Conservation (phyloP, 129 eudicot species). For the Oenanthe sinensis region DNA sequence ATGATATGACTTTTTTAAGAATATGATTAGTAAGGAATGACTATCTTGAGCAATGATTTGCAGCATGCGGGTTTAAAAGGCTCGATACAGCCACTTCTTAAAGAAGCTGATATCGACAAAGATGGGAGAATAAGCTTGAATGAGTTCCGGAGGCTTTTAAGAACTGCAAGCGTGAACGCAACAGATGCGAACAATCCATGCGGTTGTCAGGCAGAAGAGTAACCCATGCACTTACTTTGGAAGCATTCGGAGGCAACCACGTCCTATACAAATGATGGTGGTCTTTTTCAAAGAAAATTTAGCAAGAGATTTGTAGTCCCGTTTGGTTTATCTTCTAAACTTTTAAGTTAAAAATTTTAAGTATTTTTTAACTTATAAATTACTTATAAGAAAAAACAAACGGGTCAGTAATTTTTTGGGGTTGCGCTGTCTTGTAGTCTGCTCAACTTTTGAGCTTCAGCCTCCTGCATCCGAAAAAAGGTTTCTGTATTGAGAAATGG, state of each 20-base stretch:
- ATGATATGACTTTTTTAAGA: not conserved
- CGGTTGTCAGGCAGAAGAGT: constrained; percentile 23
- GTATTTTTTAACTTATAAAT: too few relatives aligned
- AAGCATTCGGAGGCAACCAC: constrained; percentile 1
- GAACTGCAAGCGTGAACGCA: constrained; percentile 78
- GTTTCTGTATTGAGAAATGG: not conserved
- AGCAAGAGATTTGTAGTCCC: not conserved
- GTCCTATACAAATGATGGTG: not conserved
- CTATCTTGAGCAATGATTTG: constrained; percentile 2
- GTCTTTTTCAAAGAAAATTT: not conserved
- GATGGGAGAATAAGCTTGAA: constrained; percentile 84
- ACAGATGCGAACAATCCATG: constrained; percentile 36
- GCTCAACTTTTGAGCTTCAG: not conserved
- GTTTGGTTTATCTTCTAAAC: too few relatives aligned
- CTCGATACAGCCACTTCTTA: constrained; percentile 73
- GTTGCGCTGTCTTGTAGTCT: constrained; percentile 8
- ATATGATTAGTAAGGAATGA: not conserved
- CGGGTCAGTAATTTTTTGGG: not conserved
- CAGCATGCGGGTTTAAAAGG: constrained; percentile 90
- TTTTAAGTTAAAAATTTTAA: too few relatives aligned
- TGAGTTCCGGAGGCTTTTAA: constrained; percentile 79
- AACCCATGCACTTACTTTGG: not conserved
- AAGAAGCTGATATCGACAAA: constrained; percentile 94
- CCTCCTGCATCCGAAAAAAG: not conserved
- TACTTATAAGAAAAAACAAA: too few relatives aligned